Evolutionary conservation across 495 filamentous ascomycete genomes (phyloP).

Genomic region (Neurospora hispaniola): DNA sequence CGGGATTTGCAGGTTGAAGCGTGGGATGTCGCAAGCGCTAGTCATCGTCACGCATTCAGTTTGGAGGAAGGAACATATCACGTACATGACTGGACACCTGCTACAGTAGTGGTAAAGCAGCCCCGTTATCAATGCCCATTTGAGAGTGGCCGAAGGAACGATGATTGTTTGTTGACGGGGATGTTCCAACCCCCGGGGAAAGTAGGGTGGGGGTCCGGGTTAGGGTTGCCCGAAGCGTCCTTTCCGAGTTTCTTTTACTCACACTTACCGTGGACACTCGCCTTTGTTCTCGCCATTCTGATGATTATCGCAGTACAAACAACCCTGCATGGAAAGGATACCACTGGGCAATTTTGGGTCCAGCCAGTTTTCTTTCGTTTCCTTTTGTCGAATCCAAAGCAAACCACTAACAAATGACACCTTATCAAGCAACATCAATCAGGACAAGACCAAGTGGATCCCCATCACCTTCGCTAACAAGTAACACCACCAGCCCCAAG

Average conservation of each 20-base stretch:
- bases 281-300: neutral
- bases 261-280: neutral
- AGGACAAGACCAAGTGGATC: neutral
- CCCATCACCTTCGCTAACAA: neutral
- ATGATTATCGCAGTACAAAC: neutral
- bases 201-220: neutral
- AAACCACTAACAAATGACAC: neutral
- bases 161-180: neutral
- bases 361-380: neutral
- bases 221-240: neutral
- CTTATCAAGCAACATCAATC: neutral
- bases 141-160: neutral
- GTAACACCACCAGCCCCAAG: neutral
- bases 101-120: neutral
- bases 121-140: neutral
- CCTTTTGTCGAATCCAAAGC: fast-evolving
- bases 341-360: no score
- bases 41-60: neutral
- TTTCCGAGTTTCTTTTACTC: neutral
- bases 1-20: neutral
- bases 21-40: neutral
- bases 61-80: no score
- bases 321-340: fast-evolving
- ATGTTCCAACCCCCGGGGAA: neutral
- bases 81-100: no score